These are phyloP conservation scores for Cladosporium oxysporum DNA, from an alignment of 2,329 filamentous ascomycete genomes.

Conservation along the genomic window DNA sequence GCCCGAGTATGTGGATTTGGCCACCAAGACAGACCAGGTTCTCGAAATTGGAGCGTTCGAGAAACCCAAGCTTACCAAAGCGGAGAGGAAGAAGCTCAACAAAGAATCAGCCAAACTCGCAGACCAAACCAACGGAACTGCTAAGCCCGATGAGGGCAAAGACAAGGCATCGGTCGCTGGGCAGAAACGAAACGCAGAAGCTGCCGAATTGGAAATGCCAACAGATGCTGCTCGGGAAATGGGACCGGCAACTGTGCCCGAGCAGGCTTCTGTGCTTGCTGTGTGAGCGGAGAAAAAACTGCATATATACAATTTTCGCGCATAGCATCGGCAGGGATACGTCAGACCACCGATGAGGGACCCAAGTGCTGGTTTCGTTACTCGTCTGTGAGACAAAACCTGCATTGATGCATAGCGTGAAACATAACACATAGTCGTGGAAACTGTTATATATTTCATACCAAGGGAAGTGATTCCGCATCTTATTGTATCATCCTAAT, in stretches of 20 bases:
- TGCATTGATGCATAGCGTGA: neutral
- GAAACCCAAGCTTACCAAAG: slow-evolving; percentile 52
- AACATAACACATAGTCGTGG: neutral
- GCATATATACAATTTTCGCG: neutral
- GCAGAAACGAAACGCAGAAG: slow-evolving; percentile 32
- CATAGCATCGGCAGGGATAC: neutral
- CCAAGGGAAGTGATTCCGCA: neutral
- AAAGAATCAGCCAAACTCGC: slow-evolving; percentile 32
- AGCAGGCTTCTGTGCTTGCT: slow-evolving; percentile 31
- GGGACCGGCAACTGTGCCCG: slow-evolving; percentile 31
- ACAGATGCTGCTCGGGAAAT: slow-evolving; percentile 29
- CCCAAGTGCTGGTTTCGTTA: slow-evolving; percentile 23
- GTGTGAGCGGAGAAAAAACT: slow-evolving; percentile 21
- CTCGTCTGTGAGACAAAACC: neutral
- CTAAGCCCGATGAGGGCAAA: slow-evolving; percentile 24
- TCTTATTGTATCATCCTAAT: neutral
- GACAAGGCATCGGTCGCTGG: slow-evolving; percentile 8
- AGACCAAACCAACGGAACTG: slow-evolving; percentile 26
- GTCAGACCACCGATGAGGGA: neutral
- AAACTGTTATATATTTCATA: neutral
- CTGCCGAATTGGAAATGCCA: slow-evolving; percentile 32
- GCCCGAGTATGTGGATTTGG: slow-evolving; percentile 60
- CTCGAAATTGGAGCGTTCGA: slow-evolving; percentile 54
- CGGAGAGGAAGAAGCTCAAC: slow-evolving; percentile 47
- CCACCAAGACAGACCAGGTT: slow-evolving; percentile 64